A percentile compares a stretch with the other conserved stretches of the same genome.
phyloP scores from a whole-genome alignment of 352 stramenopile genomes.

The Pythium biforme region DNA sequence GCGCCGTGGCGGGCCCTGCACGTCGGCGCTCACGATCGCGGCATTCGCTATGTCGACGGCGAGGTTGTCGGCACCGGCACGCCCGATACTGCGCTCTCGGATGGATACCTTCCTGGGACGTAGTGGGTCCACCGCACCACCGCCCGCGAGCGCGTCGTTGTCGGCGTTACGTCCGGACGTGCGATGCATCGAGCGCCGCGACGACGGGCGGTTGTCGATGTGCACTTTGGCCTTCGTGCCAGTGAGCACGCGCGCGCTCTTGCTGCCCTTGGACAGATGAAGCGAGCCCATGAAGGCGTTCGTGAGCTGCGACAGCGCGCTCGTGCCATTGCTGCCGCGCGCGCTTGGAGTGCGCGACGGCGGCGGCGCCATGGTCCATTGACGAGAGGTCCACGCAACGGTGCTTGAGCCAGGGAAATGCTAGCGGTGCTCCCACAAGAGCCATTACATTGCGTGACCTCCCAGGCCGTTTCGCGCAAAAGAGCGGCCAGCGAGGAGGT shows the following conservation, averaged over 20 bases:
- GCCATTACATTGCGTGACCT: too few relatives aligned
- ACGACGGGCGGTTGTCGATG: slow-evolving; percentile 15
- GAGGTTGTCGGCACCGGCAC: neutral
- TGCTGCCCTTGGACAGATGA: slow-evolving; percentile 9
- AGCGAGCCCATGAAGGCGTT: slow-evolving; percentile 15
- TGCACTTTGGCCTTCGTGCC: slow-evolving; percentile 15
- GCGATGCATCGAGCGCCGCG: slow-evolving; percentile 15
- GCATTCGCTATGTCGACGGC: neutral
- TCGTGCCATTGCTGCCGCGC: slow-evolving; percentile 5
- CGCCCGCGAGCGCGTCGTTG: neutral
- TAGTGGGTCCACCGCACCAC: neutral
- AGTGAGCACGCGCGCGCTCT: slow-evolving; percentile 7
- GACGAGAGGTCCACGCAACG: too few relatives aligned
- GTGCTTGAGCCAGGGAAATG: too few relatives aligned
- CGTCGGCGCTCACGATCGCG: neutral
- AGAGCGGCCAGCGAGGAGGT: too few relatives aligned
- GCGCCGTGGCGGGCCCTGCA: neutral
- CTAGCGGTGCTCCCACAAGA: too few relatives aligned
- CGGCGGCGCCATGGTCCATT: slow-evolving; percentile 8
- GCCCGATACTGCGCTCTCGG: slow-evolving; percentile 5
- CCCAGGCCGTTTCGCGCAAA: too few relatives aligned
- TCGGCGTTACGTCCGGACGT: slow-evolving; percentile 18
- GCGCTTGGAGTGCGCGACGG: neutral
- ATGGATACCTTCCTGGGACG: slow-evolving; percentile 15
- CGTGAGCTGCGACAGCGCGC: slow-evolving; percentile 15